Base-by-base conservation (phyloP, 768 basidiomycete species). In the Lentinula edodes region DNA sequence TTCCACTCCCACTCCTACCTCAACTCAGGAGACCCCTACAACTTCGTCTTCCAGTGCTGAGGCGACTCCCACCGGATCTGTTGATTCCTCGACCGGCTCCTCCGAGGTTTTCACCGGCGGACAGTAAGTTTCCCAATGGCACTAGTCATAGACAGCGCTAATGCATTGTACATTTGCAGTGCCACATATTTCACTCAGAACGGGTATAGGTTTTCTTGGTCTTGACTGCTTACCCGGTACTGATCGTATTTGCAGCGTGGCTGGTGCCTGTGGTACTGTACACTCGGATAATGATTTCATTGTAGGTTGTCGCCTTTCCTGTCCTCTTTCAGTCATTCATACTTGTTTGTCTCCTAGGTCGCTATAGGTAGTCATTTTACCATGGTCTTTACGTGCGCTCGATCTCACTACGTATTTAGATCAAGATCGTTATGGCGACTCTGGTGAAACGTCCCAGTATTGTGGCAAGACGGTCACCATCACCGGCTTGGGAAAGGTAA, bases 181-280 rank as follows among this genome's bases (percentile, higher is more conserved):
- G 87, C 82, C 41, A 89, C 87, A 2, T 89, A 72, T 72, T 93
- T 81, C 78, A 82, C 78, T 74, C 91, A 92, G 78, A 75, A 83
- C 52, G 89, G 88, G 46, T 48, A 12, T 10, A 28, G 28, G 28
- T 18, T 20, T 23, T 20, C 1, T 20, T 48, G 18, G 12, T 10
- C 16, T 5, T 12, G 18, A 23, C 7, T 8, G n/a, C n/a, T 4
- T 48, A 9, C 20, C n/a, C 23, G 46, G 20, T 48, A 48, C 23
- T 48, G 46, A 48, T 23, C 0, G 10, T n/a, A 12, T 18, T 4
- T 48, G 9, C 9, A 48, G 46, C 52, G 78, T 78, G 42, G 77
- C 90, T 7, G 95, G 95, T 58, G 90, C 91, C 6, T 97, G 95
- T 72, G 95, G 95, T 32, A 67, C 59, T 0, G 61, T 62, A 28